These are phyloP conservation scores for Senna siamea DNA, from an alignment of 306 rosid species.

Conservation along the genomic window DNA sequence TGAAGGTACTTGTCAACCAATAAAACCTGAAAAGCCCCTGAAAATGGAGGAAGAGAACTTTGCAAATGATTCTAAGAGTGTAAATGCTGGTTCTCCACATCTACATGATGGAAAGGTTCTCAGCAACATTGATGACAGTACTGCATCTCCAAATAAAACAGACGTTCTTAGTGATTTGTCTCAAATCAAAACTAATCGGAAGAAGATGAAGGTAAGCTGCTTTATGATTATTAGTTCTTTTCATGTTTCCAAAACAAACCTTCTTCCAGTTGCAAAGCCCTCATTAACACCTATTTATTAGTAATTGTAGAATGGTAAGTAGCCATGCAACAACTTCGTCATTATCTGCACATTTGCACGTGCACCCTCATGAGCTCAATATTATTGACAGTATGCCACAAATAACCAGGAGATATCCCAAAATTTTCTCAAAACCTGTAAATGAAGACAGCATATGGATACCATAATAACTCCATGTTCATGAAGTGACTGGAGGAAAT, in stretches of 20 bases:
- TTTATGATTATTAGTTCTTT: conserved; percentile 21
- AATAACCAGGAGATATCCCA: background rate
- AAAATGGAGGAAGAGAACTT: conserved; percentile 59
- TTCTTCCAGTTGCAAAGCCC: background rate
- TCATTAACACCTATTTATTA: background rate
- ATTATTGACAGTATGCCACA: background rate
- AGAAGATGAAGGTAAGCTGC: conserved; percentile 78
- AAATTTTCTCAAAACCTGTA: conserved; percentile 13
- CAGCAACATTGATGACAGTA: conserved; percentile 43
- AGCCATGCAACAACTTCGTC: background rate
- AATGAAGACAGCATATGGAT: conserved; percentile 3
- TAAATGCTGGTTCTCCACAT: conserved; percentile 38
- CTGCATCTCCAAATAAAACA: conserved; percentile 47
- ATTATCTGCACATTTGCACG: background rate
- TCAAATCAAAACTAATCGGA: conserved; percentile 56
- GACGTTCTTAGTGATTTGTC: conserved; percentile 43
- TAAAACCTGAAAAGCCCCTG: conserved; percentile 43
- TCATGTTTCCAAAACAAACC: conserved; percentile 14
- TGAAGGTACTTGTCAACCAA: conserved; percentile 50
- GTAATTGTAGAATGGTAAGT: background rate
- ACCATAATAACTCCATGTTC: conserved; percentile 17
- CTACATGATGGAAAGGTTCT: conserved; percentile 41
- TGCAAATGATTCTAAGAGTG: conserved; percentile 51
- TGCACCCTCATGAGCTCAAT: conserved; percentile 6
- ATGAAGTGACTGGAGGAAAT: conserved; percentile 20